Conservation (phyloP, 2,329 filamentous ascomycete species). For the Calonectria pauciramosa region DNA sequence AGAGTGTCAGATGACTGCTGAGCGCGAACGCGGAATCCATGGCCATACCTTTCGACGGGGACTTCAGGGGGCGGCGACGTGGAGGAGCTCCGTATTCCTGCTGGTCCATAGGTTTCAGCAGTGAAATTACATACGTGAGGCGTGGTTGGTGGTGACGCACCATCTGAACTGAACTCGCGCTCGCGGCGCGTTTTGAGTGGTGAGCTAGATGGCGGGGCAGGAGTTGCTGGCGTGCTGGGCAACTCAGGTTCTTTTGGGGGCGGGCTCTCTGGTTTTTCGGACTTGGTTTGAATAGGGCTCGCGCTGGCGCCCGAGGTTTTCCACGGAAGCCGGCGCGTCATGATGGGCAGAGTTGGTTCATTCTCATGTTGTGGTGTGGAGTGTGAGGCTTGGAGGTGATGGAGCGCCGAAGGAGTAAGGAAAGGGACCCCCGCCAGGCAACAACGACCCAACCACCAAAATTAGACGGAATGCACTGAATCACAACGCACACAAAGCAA, state of each 20-base stretch:
- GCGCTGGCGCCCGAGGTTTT: constrained; percentile 49
- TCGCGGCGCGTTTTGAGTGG: constrained; percentile 34
- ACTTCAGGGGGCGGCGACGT: constrained; percentile 67
- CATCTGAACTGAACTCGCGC: constrained; percentile 41
- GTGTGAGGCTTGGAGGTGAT: not conserved
- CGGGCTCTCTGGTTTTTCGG: constrained; percentile 27
- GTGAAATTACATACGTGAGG: not conserved
- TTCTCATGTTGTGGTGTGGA: constrained; percentile 4
- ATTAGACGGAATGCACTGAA: not conserved
- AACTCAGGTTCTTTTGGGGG: constrained; percentile 6
- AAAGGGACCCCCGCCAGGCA: not conserved
- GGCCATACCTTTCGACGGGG: constrained; percentile 59
- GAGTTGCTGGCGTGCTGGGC: constrained; percentile 15
- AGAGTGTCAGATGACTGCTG: not conserved
- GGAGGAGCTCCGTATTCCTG: constrained; percentile 56
- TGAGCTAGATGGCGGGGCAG: constrained; percentile 12
- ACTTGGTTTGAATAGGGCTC: constrained; percentile 18
- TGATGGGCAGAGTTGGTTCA: constrained; percentile 40
- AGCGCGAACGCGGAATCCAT: not conserved
- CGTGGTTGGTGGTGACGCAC: constrained; percentile 31
- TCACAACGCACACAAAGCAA: not conserved
- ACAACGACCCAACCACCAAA: not conserved
- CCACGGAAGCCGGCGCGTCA: constrained; percentile 69
- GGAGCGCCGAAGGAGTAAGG: not conserved
- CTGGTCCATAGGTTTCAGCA: constrained; percentile 21